Base-by-base conservation (phyloP, 768 basidiomycete species). In the Suillus discolor region DNA sequence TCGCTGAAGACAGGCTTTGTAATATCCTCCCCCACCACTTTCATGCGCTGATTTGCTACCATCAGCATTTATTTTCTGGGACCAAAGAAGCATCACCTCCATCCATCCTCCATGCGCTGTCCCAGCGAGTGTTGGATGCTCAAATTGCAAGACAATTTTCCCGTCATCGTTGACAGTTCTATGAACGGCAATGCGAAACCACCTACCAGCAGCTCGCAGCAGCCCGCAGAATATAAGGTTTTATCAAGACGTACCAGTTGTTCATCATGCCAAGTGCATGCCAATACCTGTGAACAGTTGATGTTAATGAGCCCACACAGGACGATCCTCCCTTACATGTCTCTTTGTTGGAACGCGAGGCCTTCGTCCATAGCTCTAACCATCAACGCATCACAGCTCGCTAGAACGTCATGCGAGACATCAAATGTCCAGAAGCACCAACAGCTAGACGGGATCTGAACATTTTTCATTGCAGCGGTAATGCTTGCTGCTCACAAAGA, bases 251-350 rank as follows among this genome's bases (percentile, higher is more conserved):
- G 47, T 34, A 74, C 75, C 71, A 78, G 61, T 84, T 85, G 64
- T 88, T 88, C 84, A 88, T 84, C 87, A 88, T 87, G 15, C 81
- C 81, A 16, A 84, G 82, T n/a, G 83, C 81, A 70, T 85, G 86
- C 83, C 82, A 83, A 65, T 83, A 77, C 71, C 71, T 77, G 28
- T 42, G 28, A 6, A 20, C 13, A 11, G 20, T 7, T 18, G 18
- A 42, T 31, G 63, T 74, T 53, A 73, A 66, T 57, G n/a, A 62
- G 18, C 42, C 18, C 55, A 36, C 16, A 25, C 15, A 23, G 25
- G 60, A 51, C 18, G 34, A n/a, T 51, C 2, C 60, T 25, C 53
- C 39, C 69, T 66, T 70, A 87, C 84, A 89, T 86, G 61, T 86
- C 82, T 42, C 82, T 70, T 3, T 80, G 86, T 71, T 88, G 88